Evolutionary conservation across 2,329 filamentous ascomycete species (phyloP).

Genomic region (Colletotrichum horii): DNA sequence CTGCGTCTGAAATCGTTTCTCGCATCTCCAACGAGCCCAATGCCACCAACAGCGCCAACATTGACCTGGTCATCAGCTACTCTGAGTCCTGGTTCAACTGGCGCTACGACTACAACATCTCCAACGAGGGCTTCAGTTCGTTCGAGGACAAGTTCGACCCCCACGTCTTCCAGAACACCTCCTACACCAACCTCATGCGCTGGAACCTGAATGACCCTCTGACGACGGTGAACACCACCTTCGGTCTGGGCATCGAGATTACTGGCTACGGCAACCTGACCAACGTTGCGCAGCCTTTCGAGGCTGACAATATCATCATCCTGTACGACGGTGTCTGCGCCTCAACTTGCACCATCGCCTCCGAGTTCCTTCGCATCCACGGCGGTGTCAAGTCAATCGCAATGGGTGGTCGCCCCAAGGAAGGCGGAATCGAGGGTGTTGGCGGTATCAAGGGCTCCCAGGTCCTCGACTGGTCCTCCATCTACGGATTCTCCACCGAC

Average conservation of each 20-base stretch:
- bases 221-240: slow-evolving; percentile 43
- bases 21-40: slow-evolving; percentile 48
- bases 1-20: slow-evolving; percentile 47
- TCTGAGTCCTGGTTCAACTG: slow-evolving; percentile 58
- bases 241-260: slow-evolving; percentile 50
- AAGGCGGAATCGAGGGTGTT: slow-evolving; percentile 57
- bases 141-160: slow-evolving; percentile 50
- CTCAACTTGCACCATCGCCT: slow-evolving; percentile 62
- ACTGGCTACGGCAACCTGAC: slow-evolving; percentile 53
- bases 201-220: slow-evolving; percentile 53
- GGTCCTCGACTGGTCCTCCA: slow-evolving; percentile 34
- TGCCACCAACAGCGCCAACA: slow-evolving; percentile 47
- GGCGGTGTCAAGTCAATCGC: slow-evolving; percentile 59
- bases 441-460: slow-evolving; percentile 59
- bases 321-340: slow-evolving; percentile 65
- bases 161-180: slow-evolving; percentile 49
- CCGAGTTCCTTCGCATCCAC: slow-evolving; percentile 57
- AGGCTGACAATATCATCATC: slow-evolving; percentile 61
- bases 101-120: slow-evolving; percentile 53
- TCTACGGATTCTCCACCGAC: slow-evolving; percentile 29
- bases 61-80: slow-evolving; percentile 36
- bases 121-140: slow-evolving; percentile 54
- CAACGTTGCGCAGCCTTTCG: slow-evolving; percentile 58
- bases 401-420: slow-evolving; percentile 53
- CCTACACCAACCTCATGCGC: slow-evolving; percentile 58